Conservation (phyloP, 129 eudicot genomes). For the Lonicera japonica region DNA sequence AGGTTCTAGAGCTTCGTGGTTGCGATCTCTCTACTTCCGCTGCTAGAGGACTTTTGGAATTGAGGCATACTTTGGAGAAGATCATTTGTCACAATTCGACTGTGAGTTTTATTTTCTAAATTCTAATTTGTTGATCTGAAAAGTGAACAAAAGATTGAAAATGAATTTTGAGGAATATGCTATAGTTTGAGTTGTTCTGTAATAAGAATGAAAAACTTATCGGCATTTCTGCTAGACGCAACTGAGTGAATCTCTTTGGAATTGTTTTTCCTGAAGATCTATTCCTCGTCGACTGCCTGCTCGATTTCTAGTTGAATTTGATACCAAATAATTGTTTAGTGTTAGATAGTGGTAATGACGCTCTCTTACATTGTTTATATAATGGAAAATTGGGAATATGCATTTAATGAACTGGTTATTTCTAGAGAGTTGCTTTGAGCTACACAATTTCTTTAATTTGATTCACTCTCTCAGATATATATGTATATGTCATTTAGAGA, state of each 20-base stretch:
- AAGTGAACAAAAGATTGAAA: background rate
- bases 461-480: too few relatives aligned
- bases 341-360: background rate
- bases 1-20: conserved; percentile 80
- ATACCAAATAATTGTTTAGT: background rate
- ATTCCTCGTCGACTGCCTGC: background rate
- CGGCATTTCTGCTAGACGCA: too few relatives aligned
- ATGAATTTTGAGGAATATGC: too few relatives aligned
- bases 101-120: conserved; percentile 34
- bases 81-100: conserved; percentile 94
- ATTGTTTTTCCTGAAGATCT: too few relatives aligned
- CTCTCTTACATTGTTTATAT: background rate
- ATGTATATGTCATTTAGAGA: too few relatives aligned
- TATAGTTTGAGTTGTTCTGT: too few relatives aligned
- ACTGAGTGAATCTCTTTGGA: too few relatives aligned
- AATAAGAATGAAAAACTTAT: too few relatives aligned
- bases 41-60: conserved; percentile 69
- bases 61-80: conserved; percentile 84
- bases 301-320: background rate
- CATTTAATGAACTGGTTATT: too few relatives aligned
- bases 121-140: background rate
- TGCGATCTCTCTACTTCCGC: conserved; percentile 85
- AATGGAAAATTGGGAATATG: too few relatives aligned
- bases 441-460: too few relatives aligned
- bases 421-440: too few relatives aligned